These are phyloP conservation scores for Hyphopichia wangnamkhiaoensis DNA, from an alignment of 1,139 yeast genomes.

Conservation along the genomic window DNA sequence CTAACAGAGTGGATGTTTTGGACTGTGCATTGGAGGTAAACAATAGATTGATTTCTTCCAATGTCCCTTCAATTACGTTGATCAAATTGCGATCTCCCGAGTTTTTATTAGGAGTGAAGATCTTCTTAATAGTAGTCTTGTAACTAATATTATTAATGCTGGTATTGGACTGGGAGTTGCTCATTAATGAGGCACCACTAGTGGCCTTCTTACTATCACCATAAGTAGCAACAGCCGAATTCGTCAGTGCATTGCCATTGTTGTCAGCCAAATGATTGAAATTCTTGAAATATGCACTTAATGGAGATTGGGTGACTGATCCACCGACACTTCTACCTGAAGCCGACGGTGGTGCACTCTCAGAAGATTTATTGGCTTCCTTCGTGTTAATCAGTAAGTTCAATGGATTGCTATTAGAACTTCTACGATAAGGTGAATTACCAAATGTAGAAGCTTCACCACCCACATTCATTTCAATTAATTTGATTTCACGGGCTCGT, in stretches of 20 bases:
- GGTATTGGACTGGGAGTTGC: conserved; percentile 1
- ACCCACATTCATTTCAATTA: conserved; percentile 40
- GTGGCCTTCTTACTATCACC: conserved; percentile 2
- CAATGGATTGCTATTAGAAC: not conserved
- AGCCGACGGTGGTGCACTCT: not conserved
- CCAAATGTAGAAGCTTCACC: conserved; percentile 1
- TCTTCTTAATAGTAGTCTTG: conserved; percentile 38
- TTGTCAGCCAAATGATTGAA: not conserved
- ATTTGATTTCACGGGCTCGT: conserved; percentile 58
- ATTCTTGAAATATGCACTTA: conserved; percentile 6
- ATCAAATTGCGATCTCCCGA: conserved; percentile 33
- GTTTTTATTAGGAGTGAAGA: conserved; percentile 36
- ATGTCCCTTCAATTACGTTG: conserved; percentile 23
- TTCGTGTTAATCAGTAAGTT: not conserved
- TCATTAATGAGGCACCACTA: not conserved
- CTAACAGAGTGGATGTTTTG: not conserved
- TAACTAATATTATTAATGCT: conserved; percentile 20
- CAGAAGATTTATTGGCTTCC: not conserved
- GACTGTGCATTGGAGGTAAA: not conserved
- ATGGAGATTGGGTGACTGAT: conserved; percentile 3
- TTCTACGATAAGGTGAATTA: not conserved
- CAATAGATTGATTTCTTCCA: conserved; percentile 29
- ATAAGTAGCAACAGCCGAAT: not conserved
- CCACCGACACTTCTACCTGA: not conserved
- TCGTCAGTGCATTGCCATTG: not conserved